Conservation (phyloP, 345 rosid species). For the Linum lewisii region DNA sequence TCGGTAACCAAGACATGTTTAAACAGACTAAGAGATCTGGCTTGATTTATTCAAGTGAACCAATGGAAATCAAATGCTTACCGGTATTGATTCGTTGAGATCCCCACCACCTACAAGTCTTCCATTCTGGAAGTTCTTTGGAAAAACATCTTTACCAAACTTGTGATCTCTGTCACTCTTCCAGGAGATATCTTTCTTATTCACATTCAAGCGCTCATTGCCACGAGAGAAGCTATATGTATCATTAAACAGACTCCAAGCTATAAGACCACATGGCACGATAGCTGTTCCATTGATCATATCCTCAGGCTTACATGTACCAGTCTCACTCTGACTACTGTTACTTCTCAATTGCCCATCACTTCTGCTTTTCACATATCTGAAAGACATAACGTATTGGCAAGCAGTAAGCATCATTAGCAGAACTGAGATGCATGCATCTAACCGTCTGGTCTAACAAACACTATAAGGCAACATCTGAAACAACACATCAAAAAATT, state of each 20-base stretch:
- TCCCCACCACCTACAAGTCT: constrained; percentile 47
- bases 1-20: too few species aligned
- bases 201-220: constrained; percentile 34
- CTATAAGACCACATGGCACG: constrained; percentile 98
- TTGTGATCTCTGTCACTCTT: constrained; percentile 90
- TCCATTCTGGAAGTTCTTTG: constrained; percentile 69
- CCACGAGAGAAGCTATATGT: constrained; percentile 53
- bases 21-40: background rate
- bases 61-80: constrained; percentile 32
- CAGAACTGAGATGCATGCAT: constrained; percentile 1
- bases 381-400: constrained; percentile 24
- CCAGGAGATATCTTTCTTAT: constrained; percentile 75
- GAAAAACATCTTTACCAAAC: constrained; percentile 73
- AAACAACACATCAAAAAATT: too few species aligned
- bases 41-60: background rate
- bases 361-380: constrained; percentile 93
- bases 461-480: background rate
- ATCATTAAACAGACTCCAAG: constrained; percentile 98
- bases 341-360: constrained; percentile 51
- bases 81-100: constrained; percentile 40
- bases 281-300: constrained; percentile 26
- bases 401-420: constrained; percentile 6
- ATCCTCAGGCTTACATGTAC: constrained; percentile 67
- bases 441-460: background rate
- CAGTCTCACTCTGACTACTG: constrained; percentile 26